Base-by-base conservation (phyloP, 495 filamentous ascomycete genomes). In the Saxophila tyrrhenica region DNA sequence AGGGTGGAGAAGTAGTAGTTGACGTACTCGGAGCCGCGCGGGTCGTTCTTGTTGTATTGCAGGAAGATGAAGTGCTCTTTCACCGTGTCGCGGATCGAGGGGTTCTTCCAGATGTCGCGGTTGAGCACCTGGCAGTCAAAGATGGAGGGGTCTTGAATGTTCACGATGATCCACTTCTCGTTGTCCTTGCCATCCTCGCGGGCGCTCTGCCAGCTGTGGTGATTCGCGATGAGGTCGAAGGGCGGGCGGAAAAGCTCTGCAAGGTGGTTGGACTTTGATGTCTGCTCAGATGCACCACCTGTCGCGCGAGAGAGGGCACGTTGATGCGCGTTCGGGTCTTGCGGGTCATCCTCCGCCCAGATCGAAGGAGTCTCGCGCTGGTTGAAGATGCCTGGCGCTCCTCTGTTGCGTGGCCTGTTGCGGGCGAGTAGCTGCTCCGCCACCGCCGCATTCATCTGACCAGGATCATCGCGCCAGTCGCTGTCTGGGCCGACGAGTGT, bases 41-140 rank as follows among this genome's bases (percentile, higher is more conserved):
- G 74, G 60, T 95, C 89, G 51, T 84, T 78, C 68, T 94, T 92
- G 45, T 80, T 77, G 70, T 86, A 95, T 65, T 98, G 92, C 63
- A 97, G 73, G 68, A 98, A 97, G 51, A 98, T 76, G 63, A 97
- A 98, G 65, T 95, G 88, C 64, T 95, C 89, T 66, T 77, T 80
- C 39, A 98, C 74, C 0, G 94, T 84, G 15, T 86, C 81, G 62
- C 76, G 78, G 50, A 98, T 81, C 9, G 80, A 74, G 49, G 76
- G 61, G 56, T 91, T 81, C 67, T 96, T 97, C 92, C 92, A 98
- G 45, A 96, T 78, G 64, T 98, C 92, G 21, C 92, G 79, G 64
- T 98, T 98, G 15, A 98, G 73, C 2, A 84, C 72, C 64, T 97
- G 94, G 64, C 92, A 97, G 66, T 90, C 82, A 62, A 97, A 98